These are phyloP conservation scores for Saccharomycopsis lassenensis DNA, from an alignment of 805 yeast species.

Conservation along the genomic window DNA sequence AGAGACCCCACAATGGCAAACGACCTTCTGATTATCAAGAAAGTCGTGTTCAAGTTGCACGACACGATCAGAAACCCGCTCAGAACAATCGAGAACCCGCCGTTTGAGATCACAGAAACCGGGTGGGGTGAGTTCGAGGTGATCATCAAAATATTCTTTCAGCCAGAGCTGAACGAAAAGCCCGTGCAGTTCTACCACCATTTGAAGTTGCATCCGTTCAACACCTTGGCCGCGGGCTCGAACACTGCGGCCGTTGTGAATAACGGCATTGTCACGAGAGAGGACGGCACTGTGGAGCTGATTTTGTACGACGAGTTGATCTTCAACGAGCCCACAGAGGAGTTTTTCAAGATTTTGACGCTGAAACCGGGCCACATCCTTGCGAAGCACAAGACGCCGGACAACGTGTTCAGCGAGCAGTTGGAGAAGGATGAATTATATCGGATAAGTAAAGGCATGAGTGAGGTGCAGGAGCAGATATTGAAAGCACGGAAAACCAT, in stretches of 20 bases:
- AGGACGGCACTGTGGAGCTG: constrained; percentile 39
- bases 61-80: constrained; percentile 86
- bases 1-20: constrained; percentile 64
- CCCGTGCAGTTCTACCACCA: constrained; percentile 80
- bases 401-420: constrained; percentile 34
- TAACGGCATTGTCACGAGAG: constrained; percentile 19
- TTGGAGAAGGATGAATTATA: constrained; percentile 58
- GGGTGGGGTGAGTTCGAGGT: constrained; percentile 99
- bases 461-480: constrained; percentile 5
- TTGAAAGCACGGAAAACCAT: constrained; percentile 9
- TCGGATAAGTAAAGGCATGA: constrained; percentile 21
- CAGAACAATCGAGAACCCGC: constrained; percentile 81
- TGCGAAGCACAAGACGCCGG: constrained; percentile 29
- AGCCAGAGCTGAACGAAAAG: constrained; percentile 81
- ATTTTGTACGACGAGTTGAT: constrained; percentile 80
- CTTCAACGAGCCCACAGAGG: constrained; percentile 92
- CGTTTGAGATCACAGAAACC: constrained; percentile 90
- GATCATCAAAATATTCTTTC: constrained; percentile 75
- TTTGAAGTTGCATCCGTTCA: constrained; percentile 83
- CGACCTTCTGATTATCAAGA: constrained; percentile 73
- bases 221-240: constrained; percentile 21
- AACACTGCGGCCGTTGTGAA: constrained; percentile 13
- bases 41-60: constrained; percentile 89
- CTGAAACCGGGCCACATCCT: constrained; percentile 48
- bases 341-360: constrained; percentile 69